These are phyloP conservation scores for Penicillium nucicola DNA, from an alignment of 495 filamentous ascomycete species.

Conservation along the genomic window DNA sequence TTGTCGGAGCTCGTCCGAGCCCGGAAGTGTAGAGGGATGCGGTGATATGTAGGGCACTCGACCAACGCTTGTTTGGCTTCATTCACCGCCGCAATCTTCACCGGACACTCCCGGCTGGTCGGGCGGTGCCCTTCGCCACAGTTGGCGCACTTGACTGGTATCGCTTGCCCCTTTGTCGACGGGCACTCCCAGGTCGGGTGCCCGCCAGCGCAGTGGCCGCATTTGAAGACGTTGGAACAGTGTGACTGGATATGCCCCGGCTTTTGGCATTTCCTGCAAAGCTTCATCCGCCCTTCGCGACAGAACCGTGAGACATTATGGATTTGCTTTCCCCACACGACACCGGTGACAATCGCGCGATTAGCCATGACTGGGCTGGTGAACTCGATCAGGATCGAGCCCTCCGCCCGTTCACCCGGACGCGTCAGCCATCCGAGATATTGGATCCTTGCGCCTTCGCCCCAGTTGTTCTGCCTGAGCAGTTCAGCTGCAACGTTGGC, in stretches of 20 bases:
- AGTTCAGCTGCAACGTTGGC: neutral
- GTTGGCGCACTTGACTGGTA: slow-evolving; percentile 11
- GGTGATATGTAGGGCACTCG: slow-evolving; percentile 5
- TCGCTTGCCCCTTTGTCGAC: neutral
- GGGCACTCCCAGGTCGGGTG: slow-evolving; percentile 18
- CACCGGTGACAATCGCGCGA: slow-evolving; percentile 6
- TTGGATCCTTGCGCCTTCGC: slow-evolving; percentile 4
- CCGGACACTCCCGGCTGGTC: neutral
- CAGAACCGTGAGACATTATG: slow-evolving; percentile 5
- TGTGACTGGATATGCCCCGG: slow-evolving; percentile 16
- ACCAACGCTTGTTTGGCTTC: slow-evolving; percentile 6
- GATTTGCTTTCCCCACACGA: slow-evolving; percentile 9
- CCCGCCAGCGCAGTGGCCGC: slow-evolving; percentile 3
- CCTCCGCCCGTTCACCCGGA: slow-evolving; percentile 5
- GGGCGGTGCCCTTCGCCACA: slow-evolving; percentile 2
- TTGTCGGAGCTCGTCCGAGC: too few relatives aligned
- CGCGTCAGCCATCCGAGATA: slow-evolving; percentile 8
- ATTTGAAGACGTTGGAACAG: slow-evolving; percentile 8
- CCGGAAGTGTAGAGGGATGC: slow-evolving; percentile 1
- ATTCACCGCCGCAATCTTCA: slow-evolving; percentile 1
- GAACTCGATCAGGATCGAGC: slow-evolving; percentile 19
- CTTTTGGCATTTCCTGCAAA: slow-evolving; percentile 17
- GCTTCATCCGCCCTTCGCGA: slow-evolving; percentile 11
- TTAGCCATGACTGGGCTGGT: slow-evolving; percentile 16
- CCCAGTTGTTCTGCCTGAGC: slow-evolving; percentile 8